These are phyloP conservation scores for Trichosporon sp. DNA, from an alignment of 1,284 basidiomycete species.

Conservation along the genomic window DNA sequence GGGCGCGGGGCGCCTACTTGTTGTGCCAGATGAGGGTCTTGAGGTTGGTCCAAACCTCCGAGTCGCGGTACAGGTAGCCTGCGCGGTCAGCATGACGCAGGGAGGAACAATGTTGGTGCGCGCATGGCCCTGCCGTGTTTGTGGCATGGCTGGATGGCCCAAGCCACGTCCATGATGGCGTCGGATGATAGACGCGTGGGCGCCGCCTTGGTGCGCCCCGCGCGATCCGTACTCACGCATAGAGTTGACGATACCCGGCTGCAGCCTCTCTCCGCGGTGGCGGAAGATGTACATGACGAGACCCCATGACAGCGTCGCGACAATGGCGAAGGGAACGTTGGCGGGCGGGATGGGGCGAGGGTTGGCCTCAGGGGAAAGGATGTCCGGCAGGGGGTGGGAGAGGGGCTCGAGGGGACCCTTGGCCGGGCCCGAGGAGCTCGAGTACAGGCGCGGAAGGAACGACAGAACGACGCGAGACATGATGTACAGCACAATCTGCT, in stretches of 20 bases:
- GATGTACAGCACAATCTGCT: conserved; percentile 98
- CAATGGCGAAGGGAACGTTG: conserved; percentile 73
- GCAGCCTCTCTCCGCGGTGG: conserved; percentile 76
- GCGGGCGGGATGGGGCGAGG: conserved; percentile 72
- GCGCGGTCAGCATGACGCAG: conserved; percentile 5
- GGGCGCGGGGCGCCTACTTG: conserved; percentile 50
- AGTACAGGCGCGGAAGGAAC: conserved; percentile 66
- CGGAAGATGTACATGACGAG: conserved; percentile 96
- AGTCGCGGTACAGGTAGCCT: conserved; percentile 71
- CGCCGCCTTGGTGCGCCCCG: too few species aligned
- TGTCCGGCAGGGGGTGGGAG: conserved; percentile 37
- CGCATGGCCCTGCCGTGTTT: conserved; percentile 29
- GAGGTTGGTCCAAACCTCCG: conserved; percentile 65
- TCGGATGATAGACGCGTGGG: not conserved
- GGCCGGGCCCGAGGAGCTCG: conserved; percentile 40
- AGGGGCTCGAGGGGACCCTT: conserved; percentile 36
- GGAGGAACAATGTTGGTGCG: not conserved
- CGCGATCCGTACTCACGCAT: conserved; percentile 46
- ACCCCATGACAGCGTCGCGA: conserved; percentile 89
- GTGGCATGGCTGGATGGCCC: conserved; percentile 47
- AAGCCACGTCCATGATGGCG: conserved; percentile 4
- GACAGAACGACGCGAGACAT: conserved; percentile 82
- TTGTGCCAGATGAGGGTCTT: conserved; percentile 74
- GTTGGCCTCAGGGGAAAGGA: conserved; percentile 41
- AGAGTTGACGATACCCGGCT: conserved; percentile 73